Conservation (phyloP, 495 filamentous ascomycete genomes). For the Podospora australis region DNA sequence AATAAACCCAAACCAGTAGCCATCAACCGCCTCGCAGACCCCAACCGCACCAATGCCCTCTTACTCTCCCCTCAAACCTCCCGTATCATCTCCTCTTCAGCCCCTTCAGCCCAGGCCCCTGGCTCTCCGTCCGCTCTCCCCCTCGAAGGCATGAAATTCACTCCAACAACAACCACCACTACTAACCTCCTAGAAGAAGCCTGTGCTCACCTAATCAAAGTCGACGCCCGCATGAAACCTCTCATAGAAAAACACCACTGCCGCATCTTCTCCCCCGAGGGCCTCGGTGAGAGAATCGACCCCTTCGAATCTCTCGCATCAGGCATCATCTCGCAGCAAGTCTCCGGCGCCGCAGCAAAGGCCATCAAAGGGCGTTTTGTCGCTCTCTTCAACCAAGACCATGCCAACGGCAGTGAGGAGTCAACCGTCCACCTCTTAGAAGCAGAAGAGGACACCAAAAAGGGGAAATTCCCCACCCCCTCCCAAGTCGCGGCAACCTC, state of each 20-base stretch:
- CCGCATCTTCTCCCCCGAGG: slow-evolving; percentile 70
- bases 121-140: neutral
- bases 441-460: neutral
- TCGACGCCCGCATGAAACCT: slow-evolving; percentile 65
- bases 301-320: slow-evolving; percentile 77
- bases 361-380: slow-evolving; percentile 85
- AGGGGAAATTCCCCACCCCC: slow-evolving; percentile 63
- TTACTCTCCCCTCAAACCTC: slow-evolving; percentile 75
- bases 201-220: slow-evolving; percentile 65
- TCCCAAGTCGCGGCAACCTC: slow-evolving; percentile 55
- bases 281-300: slow-evolving; percentile 75
- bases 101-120: neutral
- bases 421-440: no score
- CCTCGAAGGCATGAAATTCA: neutral
- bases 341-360: slow-evolving; percentile 83
- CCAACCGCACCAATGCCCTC: slow-evolving; percentile 59
- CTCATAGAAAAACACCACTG: slow-evolving; percentile 74
- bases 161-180: slow-evolving; percentile 50
- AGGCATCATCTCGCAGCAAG: slow-evolving; percentile 93
- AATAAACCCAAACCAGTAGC: slow-evolving; percentile 32
- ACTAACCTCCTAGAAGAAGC: slow-evolving; percentile 71
- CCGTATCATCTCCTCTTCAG: slow-evolving; percentile 52
- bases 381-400: slow-evolving; percentile 54
- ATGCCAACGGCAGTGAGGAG: neutral
- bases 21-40: slow-evolving; percentile 42